Evolutionary conservation across 306 rosid species (phyloP), one percentile per base, ranked within the genome.

Genomic region (Abrus pulchellus): DNA sequence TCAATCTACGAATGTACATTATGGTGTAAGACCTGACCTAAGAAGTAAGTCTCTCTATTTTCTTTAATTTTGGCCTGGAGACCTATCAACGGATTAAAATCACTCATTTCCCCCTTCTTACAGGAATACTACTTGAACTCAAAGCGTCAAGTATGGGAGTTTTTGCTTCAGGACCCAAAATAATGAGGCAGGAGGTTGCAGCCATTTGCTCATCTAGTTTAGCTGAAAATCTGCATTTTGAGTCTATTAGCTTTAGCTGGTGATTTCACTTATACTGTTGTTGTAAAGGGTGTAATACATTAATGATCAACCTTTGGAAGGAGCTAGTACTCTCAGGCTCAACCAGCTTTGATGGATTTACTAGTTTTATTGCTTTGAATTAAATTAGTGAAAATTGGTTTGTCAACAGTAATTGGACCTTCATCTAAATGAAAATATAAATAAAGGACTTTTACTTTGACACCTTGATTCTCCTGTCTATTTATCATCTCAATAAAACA

Each of bases 191-290:
- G 11, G 89, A 86, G 14, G 92, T 90, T 60, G 98, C 98, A 62
- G 60, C 88, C 80, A 90, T 91, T 80, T 93, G 98, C 65, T 86
- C 91, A 70, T 84, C 82, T 61, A 89, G 88, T 72, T 82, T 82
- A 73, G 85, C 69, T 27, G 84, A 86, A 36, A 91, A 91, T 84
- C 74, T 93, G 59, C 97, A 91, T 82, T 90, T 90, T 55, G 91
- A 91, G 80, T 91, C 92, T 41, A 83, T 90, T 10, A 93, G 97
- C 80, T 93, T 93, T 68, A 88, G 85, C 59, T 93, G 97, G 97
- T 93, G 91, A 91, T 72, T 53, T 45, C 56, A 32, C 34, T 52
- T 14, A 10, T 44, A 32, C 30, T 41, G 44, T 53, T 49, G 44
- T 44, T 49, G 3, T 30, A 49, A 68, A 33, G 38, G 8, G 52